A percentile compares a stretch with the other conserved stretches of the same genome.
Conservation (phyloP, 2,329 filamentous ascomycete species). For the Pseudopyrenochaeta lycopersici region DNA sequence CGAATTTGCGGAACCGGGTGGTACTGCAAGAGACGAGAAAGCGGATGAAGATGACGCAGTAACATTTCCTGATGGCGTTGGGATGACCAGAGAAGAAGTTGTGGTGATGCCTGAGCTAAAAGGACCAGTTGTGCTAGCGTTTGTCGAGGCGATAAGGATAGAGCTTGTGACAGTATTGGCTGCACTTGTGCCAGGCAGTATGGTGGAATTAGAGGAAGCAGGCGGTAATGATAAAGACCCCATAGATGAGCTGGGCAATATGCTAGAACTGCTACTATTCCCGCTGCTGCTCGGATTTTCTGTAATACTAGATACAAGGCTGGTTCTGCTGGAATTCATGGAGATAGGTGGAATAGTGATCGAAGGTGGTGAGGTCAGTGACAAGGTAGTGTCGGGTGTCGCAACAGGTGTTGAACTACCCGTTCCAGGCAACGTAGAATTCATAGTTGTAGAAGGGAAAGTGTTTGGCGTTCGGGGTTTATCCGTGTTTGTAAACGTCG, state of each 20-base stretch:
- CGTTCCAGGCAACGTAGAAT: not conserved
- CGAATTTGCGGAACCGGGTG: not conserved
- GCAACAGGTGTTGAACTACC: not conserved
- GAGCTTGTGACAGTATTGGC: not conserved
- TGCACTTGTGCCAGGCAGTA: not conserved
- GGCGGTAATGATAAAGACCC: too few relatives aligned
- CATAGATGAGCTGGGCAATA: too few relatives aligned
- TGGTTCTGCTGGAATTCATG: not conserved
- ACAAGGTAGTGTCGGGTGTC: not conserved
- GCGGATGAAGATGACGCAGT: not conserved
- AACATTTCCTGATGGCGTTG: too few relatives aligned
- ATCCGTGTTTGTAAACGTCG: not conserved
- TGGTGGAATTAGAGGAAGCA: not conserved
- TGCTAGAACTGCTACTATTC: too few relatives aligned
- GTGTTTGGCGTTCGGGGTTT: not conserved
- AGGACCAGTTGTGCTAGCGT: not conserved
- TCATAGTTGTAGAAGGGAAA: not conserved
- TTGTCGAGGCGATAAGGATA: not conserved
- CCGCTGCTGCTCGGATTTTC: too few relatives aligned
- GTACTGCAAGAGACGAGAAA: not conserved
- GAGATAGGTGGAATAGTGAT: not conserved
- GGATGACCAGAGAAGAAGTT: too few relatives aligned
- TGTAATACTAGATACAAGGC: not conserved
- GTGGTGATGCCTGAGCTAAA: not conserved
- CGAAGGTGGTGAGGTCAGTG: too few relatives aligned